Conservation (phyloP, 192 early-diverging fungal genomes). For the Kappamyces sp. region DNA sequence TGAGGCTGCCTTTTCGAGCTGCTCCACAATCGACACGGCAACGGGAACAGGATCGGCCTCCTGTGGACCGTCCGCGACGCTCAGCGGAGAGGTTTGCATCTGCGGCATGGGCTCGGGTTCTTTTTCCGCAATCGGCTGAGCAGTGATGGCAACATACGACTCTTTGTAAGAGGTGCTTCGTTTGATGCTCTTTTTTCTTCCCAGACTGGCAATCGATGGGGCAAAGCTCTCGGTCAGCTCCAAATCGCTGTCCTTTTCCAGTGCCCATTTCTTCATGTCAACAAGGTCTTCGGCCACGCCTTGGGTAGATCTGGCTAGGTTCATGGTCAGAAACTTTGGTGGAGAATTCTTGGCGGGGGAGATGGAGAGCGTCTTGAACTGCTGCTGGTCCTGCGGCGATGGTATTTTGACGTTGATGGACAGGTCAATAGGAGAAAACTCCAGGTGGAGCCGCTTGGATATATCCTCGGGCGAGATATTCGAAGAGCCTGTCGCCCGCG, state of each 20-base stretch:
- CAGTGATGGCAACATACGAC: too few relatives aligned
- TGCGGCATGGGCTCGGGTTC: neutral
- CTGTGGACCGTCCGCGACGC: slow-evolving; percentile 9
- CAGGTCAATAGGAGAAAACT: neutral
- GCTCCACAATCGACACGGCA: slow-evolving; percentile 16
- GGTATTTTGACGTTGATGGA: neutral
- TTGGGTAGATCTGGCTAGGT: neutral
- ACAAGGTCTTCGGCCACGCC: slow-evolving; percentile 6
- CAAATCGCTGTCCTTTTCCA: neutral
- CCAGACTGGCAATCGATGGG: neutral
- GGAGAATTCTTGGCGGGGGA: neutral
- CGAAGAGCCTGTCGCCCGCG: too few relatives aligned
- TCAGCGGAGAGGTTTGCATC: neutral
- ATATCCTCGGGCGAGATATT: too few relatives aligned
- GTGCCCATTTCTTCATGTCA: slow-evolving; percentile 16
- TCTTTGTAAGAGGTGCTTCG: too few relatives aligned
- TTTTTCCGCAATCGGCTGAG: too few relatives aligned
- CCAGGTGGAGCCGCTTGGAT: too few relatives aligned
- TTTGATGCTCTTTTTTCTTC: too few relatives aligned
- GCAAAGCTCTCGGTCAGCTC: neutral
- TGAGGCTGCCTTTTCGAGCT: slow-evolving; percentile 4
- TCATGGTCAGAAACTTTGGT: slow-evolving; percentile 6
- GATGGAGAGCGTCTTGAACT: neutral
- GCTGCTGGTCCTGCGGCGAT: too few relatives aligned
- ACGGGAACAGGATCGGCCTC: slow-evolving; percentile 6